Conservation (phyloP, 2,329 filamentous ascomycete genomes). For the Aspergillus neoniger region DNA sequence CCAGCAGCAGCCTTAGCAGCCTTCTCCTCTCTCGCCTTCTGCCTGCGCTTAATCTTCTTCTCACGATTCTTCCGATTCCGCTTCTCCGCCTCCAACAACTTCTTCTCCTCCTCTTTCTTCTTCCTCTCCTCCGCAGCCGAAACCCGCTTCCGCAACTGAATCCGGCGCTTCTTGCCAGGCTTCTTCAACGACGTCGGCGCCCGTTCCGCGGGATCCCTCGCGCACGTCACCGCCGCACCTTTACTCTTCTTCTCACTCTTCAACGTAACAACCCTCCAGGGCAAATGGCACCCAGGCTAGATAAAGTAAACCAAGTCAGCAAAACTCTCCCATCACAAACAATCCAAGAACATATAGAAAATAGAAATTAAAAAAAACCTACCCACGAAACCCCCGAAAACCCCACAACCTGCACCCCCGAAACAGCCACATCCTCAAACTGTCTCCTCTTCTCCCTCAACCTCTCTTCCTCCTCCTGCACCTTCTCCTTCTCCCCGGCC, state of each 20-base stretch:
- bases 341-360: not conserved
- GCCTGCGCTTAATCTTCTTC: slow-evolving; percentile 40
- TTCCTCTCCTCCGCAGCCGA: slow-evolving; percentile 34
- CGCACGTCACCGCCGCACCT: slow-evolving; percentile 22
- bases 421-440: slow-evolving; percentile 42
- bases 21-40: slow-evolving; percentile 41
- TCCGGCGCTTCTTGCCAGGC: slow-evolving; percentile 46
- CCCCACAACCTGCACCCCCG: slow-evolving; percentile 33
- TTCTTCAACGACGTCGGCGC: slow-evolving; percentile 40
- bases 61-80: slow-evolving; percentile 43
- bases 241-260: slow-evolving; percentile 36
- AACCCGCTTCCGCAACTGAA: slow-evolving; percentile 41
- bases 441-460: slow-evolving; percentile 27
- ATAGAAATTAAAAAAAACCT: slow-evolving; percentile 22
- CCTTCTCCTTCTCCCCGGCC: slow-evolving; percentile 15
- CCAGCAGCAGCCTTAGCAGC: slow-evolving; percentile 26
- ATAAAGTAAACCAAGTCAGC: not conserved
- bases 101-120: slow-evolving; percentile 31
- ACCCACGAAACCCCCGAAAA: slow-evolving; percentile 40
- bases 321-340: not conserved
- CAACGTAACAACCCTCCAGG: slow-evolving; percentile 44
- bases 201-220: slow-evolving; percentile 24
- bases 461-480: slow-evolving; percentile 16
- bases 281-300: slow-evolving; percentile 44
- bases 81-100: slow-evolving; percentile 41